Evolutionary conservation across 2,329 filamentous ascomycete genomes (phyloP).

Genomic region (Aspergillus caelatus): DNA sequence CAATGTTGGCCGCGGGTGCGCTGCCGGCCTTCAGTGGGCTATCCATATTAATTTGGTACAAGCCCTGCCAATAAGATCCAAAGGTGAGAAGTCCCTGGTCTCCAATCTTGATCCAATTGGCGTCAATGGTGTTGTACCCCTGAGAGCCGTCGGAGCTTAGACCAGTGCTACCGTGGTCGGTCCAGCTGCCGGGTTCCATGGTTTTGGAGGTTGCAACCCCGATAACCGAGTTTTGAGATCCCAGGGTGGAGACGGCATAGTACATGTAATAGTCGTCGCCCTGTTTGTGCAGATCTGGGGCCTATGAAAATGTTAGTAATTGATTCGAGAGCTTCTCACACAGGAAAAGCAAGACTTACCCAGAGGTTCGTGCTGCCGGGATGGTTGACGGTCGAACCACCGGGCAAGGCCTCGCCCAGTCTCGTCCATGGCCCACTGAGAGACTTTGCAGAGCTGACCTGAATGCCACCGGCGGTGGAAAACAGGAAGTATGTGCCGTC

Average conservation of each 20-base stretch:
- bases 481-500: slow-evolving; percentile 60
- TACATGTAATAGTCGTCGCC: slow-evolving; percentile 65
- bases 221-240: slow-evolving; percentile 63
- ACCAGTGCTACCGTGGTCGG: slow-evolving; percentile 38
- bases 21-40: slow-evolving; percentile 31
- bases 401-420: slow-evolving; percentile 49
- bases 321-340: neutral
- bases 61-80: slow-evolving; percentile 70
- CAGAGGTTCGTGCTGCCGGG: slow-evolving; percentile 53
- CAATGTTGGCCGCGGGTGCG: slow-evolving; percentile 50
- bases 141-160: slow-evolving; percentile 40
- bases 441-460: slow-evolving; percentile 49
- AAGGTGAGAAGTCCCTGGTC: slow-evolving; percentile 58
- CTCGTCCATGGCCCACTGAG: slow-evolving; percentile 56
- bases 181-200: slow-evolving; percentile 43
- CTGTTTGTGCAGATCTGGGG: slow-evolving; percentile 64
- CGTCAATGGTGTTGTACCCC: slow-evolving; percentile 64
- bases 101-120: slow-evolving; percentile 53
- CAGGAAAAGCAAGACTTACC: slow-evolving; percentile 34
- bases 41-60: slow-evolving; percentile 61
- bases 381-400: slow-evolving; percentile 48
- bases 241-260: slow-evolving; percentile 65
- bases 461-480: slow-evolving; percentile 54
- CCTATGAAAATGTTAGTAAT: slow-evolving; percentile 43
- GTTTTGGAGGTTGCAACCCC: slow-evolving; percentile 57